These are phyloP conservation scores for Penicillium vulpinum DNA, from an alignment of 2,329 filamentous ascomycete species.

Conservation along the genomic window DNA sequence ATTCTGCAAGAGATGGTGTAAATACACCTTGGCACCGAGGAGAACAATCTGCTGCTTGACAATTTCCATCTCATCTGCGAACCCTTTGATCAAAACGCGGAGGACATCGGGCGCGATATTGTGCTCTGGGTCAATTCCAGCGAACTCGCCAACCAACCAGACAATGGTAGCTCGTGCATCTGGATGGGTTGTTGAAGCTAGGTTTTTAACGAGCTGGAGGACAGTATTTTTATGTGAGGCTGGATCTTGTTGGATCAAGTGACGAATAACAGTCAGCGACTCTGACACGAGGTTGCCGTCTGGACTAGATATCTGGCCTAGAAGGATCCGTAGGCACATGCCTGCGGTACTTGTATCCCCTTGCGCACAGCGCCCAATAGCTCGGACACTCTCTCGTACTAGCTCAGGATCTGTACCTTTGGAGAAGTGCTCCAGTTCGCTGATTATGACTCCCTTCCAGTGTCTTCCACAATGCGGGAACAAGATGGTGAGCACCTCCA, in stretches of 20 bases:
- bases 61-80: conserved; percentile 77
- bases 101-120: conserved; percentile 93
- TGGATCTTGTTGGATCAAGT: conserved; percentile 91
- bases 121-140: conserved; percentile 74
- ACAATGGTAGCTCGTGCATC: conserved; percentile 91
- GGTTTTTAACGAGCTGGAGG: conserved; percentile 81
- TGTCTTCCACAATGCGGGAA: conserved; percentile 78
- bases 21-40: conserved; percentile 92
- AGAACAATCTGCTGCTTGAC: conserved; percentile 91
- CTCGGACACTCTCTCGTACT: conserved; percentile 84
- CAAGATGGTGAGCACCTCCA: conserved; percentile 86
- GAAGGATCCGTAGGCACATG: conserved; percentile 76
- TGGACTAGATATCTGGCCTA: conserved; percentile 83
- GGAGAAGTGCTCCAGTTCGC: conserved; percentile 91
- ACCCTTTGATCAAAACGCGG: conserved; percentile 81
- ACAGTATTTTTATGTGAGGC: conserved; percentile 79
- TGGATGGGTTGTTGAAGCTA: conserved; percentile 83
- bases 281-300: conserved; percentile 89
- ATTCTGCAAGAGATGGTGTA: conserved; percentile 71
- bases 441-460: conserved; percentile 81
- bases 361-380: conserved; percentile 91
- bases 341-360: conserved; percentile 68
- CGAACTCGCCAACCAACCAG: conserved; percentile 95
- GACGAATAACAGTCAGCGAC: conserved; percentile 89
- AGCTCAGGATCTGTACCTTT: conserved; percentile 71